Percentiles rank a stretch among this genome's conserved stretches.
Evolutionary conservation across 1,284 basidiomycete genomes (phyloP).

Genomic region (Heterobasidion parviporum): DNA sequence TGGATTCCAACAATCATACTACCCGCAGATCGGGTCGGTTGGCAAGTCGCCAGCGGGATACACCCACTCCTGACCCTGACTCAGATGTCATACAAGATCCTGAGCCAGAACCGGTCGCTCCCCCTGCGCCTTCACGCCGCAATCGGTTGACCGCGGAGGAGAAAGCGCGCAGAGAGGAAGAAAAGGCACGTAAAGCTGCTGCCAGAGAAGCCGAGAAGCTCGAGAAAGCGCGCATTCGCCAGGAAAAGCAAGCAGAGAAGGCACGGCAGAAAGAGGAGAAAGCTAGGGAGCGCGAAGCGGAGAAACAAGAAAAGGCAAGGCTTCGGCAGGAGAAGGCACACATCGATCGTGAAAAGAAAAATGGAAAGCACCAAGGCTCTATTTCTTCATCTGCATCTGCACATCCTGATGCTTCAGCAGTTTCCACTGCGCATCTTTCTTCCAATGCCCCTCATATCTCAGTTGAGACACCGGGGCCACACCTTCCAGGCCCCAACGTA

Average conservation of each 20-base stretch:
- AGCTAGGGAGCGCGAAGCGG: conserved; percentile 4
- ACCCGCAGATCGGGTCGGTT: conserved; percentile 9
- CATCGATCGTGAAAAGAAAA: not conserved
- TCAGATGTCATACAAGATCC: not conserved
- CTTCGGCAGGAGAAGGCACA: not conserved
- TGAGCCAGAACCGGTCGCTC: not conserved
- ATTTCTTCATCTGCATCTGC: not conserved
- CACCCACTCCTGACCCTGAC: not conserved
- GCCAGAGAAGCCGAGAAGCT: conserved; percentile 13
- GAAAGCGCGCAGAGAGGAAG: conserved; percentile 17
- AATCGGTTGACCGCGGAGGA: conserved; percentile 20
- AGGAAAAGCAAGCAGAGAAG: conserved; percentile 2
- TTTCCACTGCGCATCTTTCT: not conserved
- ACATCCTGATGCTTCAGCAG: not conserved
- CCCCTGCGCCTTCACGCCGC: conserved; percentile 14
- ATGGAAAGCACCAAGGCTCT: not conserved
- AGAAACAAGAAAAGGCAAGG: not conserved
- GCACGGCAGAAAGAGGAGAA: not conserved
- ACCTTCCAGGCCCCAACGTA: too few relatives aligned
- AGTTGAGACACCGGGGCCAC: too few relatives aligned
- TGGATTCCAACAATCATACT: not conserved
- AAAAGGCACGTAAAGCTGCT: conserved; percentile 11
- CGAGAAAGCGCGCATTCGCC: conserved; percentile 10
- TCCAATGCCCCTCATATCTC: not conserved
- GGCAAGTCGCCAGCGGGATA: conserved; percentile 3